These are phyloP conservation scores for Sugiyamaella xylanicola DNA, from an alignment of 1,139 yeast genomes.

Conservation along the genomic window DNA sequence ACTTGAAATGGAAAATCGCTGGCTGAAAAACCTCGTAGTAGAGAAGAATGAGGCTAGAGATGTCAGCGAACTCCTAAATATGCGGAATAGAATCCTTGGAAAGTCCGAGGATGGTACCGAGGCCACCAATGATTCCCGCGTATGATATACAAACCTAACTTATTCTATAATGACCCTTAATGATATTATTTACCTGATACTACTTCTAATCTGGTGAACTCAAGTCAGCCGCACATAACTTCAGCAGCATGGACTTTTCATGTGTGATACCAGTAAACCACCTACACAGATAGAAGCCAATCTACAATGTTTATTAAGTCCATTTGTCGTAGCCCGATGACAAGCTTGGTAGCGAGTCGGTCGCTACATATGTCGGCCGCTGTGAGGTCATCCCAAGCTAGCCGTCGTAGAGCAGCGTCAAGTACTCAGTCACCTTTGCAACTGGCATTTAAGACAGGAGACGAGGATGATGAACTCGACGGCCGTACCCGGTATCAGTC, in stretches of 20 bases:
- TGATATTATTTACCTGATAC: neutral
- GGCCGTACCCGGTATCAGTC: slow-evolving; percentile 32
- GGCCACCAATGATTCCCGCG: neutral
- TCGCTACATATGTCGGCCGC: neutral
- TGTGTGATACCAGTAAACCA: too few species aligned
- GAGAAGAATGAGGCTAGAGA: slow-evolving; percentile 55
- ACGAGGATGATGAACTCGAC: slow-evolving; percentile 38
- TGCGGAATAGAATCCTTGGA: slow-evolving; percentile 34
- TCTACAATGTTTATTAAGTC: slow-evolving; percentile 6
- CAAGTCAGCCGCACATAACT: neutral
- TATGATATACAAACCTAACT: slow-evolving; percentile 2
- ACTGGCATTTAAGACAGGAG: slow-evolving; percentile 38
- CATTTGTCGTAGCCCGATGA: slow-evolving; percentile 1
- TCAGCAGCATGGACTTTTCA: neutral
- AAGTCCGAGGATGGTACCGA: slow-evolving; percentile 10
- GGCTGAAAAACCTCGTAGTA: slow-evolving; percentile 73
- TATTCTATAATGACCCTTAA: neutral
- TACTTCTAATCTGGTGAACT: neutral
- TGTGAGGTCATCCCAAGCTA: slow-evolving; percentile 4
- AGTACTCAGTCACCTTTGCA: slow-evolving; percentile 36
- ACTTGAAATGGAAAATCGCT: slow-evolving; percentile 80
- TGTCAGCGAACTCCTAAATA: slow-evolving; percentile 35
- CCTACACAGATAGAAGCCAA: neutral
- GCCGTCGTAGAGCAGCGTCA: slow-evolving; percentile 15
- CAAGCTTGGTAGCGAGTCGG: slow-evolving; percentile 1